Percentiles rank a stretch among this genome's conserved stretches.
phyloP scores from a whole-genome alignment of 192 early-diverging fungal species.

The Entophlyctis helioformis region DNA sequence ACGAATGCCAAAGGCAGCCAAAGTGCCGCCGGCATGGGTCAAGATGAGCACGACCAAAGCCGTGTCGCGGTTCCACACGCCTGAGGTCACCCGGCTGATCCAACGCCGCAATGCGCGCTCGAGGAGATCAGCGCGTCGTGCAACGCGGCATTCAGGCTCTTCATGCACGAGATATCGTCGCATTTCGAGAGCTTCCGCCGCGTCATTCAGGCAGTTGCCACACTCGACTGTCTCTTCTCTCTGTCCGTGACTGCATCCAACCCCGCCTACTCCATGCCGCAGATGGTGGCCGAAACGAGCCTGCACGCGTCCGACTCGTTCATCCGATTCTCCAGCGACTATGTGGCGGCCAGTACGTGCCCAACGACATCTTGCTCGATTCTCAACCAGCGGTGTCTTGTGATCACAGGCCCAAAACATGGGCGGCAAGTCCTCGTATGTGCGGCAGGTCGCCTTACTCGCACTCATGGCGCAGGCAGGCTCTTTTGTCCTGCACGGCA shows the following conservation, averaged over 20 bases:
- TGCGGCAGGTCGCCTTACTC: slow-evolving; percentile 26
- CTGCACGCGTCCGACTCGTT: slow-evolving; percentile 45
- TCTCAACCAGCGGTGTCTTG: slow-evolving; percentile 27
- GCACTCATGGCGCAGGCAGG: slow-evolving; percentile 55
- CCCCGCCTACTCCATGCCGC: slow-evolving; percentile 54
- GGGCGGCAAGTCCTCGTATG: slow-evolving; percentile 49
- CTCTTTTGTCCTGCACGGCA: no score
- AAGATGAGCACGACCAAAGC: slow-evolving; percentile 55
- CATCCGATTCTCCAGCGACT: slow-evolving; percentile 55
- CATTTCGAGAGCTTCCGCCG: slow-evolving; percentile 34
- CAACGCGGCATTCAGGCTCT: no score
- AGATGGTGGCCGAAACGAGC: slow-evolving; percentile 28
- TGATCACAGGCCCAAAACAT: slow-evolving; percentile 52
- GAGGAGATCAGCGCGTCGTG: no score
- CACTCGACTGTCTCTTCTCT: slow-evolving; percentile 55
- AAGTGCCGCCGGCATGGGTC: slow-evolving; percentile 64
- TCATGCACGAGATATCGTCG: no score
- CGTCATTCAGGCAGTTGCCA: slow-evolving; percentile 39
- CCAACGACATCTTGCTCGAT: slow-evolving; percentile 47
- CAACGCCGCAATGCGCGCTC: no score
- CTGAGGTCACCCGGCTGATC: no score
- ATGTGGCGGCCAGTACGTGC: slow-evolving; percentile 34
- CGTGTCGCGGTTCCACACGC: slow-evolving; percentile 58
- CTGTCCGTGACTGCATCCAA: slow-evolving; percentile 44
- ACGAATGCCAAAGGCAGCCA: slow-evolving; percentile 33